phyloP scores from a whole-genome alignment of 1,284 basidiomycete genomes.

The Fomitiporia mediterranea region DNA sequence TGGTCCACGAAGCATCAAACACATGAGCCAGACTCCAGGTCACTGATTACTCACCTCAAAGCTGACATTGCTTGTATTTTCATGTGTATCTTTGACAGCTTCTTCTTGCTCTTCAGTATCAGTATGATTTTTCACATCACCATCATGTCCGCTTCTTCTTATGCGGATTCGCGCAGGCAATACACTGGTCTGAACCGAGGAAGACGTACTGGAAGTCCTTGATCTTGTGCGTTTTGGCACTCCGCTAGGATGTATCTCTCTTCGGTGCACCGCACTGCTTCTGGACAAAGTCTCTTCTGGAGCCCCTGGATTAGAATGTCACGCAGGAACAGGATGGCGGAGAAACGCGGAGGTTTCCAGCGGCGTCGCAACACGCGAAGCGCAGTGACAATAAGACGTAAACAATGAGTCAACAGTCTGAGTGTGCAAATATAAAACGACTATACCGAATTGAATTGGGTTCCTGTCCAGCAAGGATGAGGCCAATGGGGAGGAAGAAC shows the following conservation, averaged over 20 bases:
- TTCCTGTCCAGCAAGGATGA: too few relatives aligned
- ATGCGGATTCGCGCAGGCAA: background rate
- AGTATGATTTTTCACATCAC: background rate
- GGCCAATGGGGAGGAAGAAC: background rate
- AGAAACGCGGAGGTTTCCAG: background rate
- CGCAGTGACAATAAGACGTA: background rate
- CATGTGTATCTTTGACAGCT: background rate
- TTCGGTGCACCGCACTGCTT: background rate
- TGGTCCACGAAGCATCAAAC: background rate
- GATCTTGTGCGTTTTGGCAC: background rate
- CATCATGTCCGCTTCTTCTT: background rate
- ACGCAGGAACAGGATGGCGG: background rate
- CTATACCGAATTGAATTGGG: too few relatives aligned
- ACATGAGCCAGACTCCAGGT: too few relatives aligned
- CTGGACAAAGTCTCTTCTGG: background rate
- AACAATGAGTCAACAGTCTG: background rate
- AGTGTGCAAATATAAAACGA: background rate
- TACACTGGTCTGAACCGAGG: background rate
- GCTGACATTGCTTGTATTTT: background rate
- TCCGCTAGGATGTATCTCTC: background rate
- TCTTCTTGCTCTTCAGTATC: background rate
- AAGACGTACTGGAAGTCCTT: background rate
- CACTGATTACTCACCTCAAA: background rate
- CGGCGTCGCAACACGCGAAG: background rate
- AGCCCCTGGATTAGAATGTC: background rate